Conservation (phyloP, 257 asterid genomes). For the Solanum dulcamara region DNA sequence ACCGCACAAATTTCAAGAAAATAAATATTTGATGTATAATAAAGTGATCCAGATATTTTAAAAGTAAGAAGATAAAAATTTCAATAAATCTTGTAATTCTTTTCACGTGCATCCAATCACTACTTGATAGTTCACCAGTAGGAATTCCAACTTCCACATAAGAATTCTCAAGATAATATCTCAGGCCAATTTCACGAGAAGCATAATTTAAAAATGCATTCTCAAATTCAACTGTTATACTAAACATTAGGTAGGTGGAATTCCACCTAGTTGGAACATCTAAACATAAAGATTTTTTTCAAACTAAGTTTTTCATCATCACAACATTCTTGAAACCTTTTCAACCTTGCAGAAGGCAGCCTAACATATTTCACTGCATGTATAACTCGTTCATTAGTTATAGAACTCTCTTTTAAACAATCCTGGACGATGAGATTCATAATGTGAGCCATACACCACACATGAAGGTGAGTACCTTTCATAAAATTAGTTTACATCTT, state of each 20-base stretch:
- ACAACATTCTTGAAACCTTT: not conserved
- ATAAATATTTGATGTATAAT: not conserved
- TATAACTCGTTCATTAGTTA: not conserved
- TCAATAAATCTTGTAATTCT: not conserved
- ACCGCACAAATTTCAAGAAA: not conserved
- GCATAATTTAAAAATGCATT: not conserved
- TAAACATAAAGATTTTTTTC: no score
- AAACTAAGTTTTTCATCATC: not conserved
- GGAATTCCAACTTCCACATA: not conserved
- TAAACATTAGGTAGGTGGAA: not conserved
- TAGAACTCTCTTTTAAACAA: not conserved
- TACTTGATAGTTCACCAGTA: not conserved
- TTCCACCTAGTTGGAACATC: no score
- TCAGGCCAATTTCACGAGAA: not conserved
- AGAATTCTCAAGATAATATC: no score
- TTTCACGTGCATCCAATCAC: not conserved
- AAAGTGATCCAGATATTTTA: not conserved
- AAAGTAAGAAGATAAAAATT: not conserved
- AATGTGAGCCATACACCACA: not conserved
- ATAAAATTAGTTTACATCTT: not conserved
- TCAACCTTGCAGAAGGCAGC: not conserved
- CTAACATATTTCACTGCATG: not conserved
- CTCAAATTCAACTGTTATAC: not conserved
- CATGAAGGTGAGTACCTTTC: not conserved
- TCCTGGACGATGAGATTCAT: not conserved